Conservation (phyloP, 2,329 filamentous ascomycete species). For the Catunica adiposa region DNA sequence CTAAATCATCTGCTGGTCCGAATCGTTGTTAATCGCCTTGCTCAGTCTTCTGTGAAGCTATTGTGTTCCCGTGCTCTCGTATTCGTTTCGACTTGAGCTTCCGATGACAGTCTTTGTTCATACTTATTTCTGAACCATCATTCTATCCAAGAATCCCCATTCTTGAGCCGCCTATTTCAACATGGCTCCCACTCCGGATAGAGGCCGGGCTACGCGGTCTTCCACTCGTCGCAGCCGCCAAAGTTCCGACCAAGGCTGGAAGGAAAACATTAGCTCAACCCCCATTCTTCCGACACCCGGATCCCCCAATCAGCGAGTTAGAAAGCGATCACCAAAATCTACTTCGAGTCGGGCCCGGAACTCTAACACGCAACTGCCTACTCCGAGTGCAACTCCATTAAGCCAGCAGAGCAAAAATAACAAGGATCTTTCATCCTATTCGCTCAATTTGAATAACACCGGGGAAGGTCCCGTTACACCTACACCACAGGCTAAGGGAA, state of each 20-base stretch:
- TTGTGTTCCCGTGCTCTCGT: too few relatives aligned
- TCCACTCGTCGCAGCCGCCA: slow-evolving; percentile 2
- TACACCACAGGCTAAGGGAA: not conserved
- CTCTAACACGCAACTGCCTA: not conserved
- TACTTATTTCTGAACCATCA: not conserved
- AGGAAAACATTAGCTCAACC: slow-evolving; percentile 10
- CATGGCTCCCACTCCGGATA: not conserved
- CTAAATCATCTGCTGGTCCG: not conserved
- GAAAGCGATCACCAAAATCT: not conserved
- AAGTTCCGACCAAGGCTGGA: slow-evolving; percentile 8
- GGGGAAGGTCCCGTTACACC: not conserved
- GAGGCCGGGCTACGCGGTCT: not conserved
- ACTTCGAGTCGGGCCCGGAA: not conserved
- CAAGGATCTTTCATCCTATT: not conserved
- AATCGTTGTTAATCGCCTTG: not conserved
- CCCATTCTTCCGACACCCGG: not conserved
- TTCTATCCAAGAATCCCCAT: not conserved
- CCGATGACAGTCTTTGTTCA: not conserved
- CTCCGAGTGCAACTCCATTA: not conserved
- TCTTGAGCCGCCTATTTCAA: not conserved
- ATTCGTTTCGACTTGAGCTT: not conserved
- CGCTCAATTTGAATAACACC: not conserved
- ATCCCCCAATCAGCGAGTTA: not conserved
- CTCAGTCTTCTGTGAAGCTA: not conserved
- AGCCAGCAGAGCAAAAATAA: not conserved